phyloP scores from a whole-genome alignment of 441 rosid genomes.

The Populus hybrid region DNA sequence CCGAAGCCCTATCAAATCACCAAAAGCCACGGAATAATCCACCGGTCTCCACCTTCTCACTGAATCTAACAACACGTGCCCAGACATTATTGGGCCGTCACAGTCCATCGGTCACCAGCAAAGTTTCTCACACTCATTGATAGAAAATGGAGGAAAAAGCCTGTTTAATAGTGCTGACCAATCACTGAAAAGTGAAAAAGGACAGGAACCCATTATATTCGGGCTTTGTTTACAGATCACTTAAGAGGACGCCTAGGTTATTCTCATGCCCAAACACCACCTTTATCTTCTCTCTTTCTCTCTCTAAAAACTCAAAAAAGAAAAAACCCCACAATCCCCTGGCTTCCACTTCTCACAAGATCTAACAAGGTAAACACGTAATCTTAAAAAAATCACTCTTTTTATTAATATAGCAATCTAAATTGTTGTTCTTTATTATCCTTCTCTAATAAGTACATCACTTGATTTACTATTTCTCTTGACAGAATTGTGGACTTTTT shows the following conservation, averaged over 20 bases:
- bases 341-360: conserved; percentile 23
- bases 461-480: conserved; percentile 9
- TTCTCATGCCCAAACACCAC: conserved; percentile 8
- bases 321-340: conserved; percentile 3
- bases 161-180: conserved; percentile 12
- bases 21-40: not conserved
- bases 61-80: not conserved
- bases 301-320: conserved; percentile 21
- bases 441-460: not conserved
- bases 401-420: not conserved
- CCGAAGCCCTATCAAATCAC: not conserved
- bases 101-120: not conserved
- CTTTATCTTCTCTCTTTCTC: not conserved
- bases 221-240: conserved; percentile 12
- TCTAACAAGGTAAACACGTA: conserved; percentile 36
- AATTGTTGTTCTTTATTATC: conserved; percentile 10
- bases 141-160: not conserved
- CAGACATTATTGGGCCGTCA: not conserved
- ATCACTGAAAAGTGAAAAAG: conserved; percentile 23
- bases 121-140: not conserved
- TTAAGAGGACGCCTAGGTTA: conserved; percentile 3
- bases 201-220: conserved; percentile 16
- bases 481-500: not conserved
- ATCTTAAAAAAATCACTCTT: conserved; percentile 6
- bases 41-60: not conserved